phyloP scores from a whole-genome alignment of 257 asterid genomes.

The Nicotiana attenuata region DNA sequence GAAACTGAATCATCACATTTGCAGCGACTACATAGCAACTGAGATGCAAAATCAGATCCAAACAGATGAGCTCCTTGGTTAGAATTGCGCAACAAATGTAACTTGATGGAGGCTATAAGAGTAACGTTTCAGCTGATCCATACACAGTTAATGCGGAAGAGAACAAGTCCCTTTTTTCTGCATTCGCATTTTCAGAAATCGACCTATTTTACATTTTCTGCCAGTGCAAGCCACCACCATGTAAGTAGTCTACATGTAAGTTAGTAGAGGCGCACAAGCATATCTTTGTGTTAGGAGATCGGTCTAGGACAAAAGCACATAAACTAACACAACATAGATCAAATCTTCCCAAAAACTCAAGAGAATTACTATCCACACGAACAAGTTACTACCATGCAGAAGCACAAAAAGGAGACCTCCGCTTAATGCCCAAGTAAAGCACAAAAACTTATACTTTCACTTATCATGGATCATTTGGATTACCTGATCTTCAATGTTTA shows the following conservation, averaged over 20 bases:
- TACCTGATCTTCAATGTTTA: slow-evolving; percentile 58
- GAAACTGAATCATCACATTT: neutral
- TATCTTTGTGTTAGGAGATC: neutral
- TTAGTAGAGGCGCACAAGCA: neutral
- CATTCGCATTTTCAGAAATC: neutral
- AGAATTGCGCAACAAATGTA: neutral
- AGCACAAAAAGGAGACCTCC: neutral
- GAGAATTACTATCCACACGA: neutral
- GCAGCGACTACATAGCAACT: neutral
- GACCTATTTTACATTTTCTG: neutral
- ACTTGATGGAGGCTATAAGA: neutral
- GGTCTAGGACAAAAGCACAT: neutral
- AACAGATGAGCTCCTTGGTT: neutral
- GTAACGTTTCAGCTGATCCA: neutral
- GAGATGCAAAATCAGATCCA: neutral
- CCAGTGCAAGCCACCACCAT: neutral
- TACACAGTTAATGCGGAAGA: neutral
- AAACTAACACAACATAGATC: neutral
- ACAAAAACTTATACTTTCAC: neutral
- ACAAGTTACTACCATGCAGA: neutral
- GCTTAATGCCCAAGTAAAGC: neutral
- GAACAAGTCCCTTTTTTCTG: neutral
- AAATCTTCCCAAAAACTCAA: neutral
- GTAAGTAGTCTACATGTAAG: neutral
- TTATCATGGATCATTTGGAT: neutral